Conservation (phyloP, 257 asterid genomes). For the Nicotiana undulata region DNA sequence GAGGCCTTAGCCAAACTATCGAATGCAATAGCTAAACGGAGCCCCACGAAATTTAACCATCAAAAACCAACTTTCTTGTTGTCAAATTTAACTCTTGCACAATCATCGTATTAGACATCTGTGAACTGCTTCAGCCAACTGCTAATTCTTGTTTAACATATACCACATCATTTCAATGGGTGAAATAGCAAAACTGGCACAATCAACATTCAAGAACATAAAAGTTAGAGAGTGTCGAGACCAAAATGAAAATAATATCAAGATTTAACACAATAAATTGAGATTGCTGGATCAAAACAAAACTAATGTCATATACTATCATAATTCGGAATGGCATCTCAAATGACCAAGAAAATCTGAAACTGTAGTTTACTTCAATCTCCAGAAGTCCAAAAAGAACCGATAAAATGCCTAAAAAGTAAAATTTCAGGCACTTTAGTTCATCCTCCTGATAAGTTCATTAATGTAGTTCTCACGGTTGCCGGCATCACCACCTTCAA, state of each 20-base stretch:
- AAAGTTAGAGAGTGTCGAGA: background rate
- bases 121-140: too few relatives aligned
- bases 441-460: constrained; percentile 52
- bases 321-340: background rate
- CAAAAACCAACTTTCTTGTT: too few relatives aligned
- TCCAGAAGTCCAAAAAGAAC: too few relatives aligned
- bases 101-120: too few relatives aligned
- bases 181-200: background rate
- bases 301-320: constrained; percentile 1
- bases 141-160: too few relatives aligned
- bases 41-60: too few relatives aligned
- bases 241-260: background rate
- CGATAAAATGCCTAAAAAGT: background rate
- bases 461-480: constrained; percentile 48
- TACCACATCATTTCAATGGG: background rate
- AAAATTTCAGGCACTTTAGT: constrained; percentile 15
- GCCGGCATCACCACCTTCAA: constrained; percentile 63
- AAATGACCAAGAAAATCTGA: background rate
- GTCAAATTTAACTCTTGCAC: too few relatives aligned
- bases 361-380: background rate
- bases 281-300: background rate
- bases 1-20: too few relatives aligned
- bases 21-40: too few relatives aligned
- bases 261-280: background rate
- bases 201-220: background rate